These are phyloP conservation scores for Spiromastix sp. DNA, from an alignment of 2,329 filamentous ascomycete genomes.

Conservation along the genomic window DNA sequence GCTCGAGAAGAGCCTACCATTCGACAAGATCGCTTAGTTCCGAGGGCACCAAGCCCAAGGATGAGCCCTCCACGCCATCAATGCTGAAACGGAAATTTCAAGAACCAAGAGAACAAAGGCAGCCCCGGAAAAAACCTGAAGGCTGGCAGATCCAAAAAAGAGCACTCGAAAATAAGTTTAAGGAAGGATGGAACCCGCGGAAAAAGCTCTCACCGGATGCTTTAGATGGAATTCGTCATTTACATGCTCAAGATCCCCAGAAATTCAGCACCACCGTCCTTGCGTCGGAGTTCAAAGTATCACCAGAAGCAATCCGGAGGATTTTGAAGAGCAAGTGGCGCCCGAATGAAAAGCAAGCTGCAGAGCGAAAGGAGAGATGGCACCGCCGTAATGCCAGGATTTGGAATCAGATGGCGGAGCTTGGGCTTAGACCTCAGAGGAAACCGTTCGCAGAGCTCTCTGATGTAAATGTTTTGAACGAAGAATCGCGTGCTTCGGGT, in stretches of 20 bases:
- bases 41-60: too few relatives aligned
- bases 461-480: conserved; percentile 20
- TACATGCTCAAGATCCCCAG: conserved; percentile 67
- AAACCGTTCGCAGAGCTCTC: conserved; percentile 22
- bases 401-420: conserved; percentile 35
- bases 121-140: conserved; percentile 29
- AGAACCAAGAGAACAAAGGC: neutral
- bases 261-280: conserved; percentile 66
- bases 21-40: too few relatives aligned
- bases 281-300: conserved; percentile 72
- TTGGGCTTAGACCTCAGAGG: conserved; percentile 48
- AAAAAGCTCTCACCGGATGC: conserved; percentile 89
- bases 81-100: too few relatives aligned
- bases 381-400: conserved; percentile 35
- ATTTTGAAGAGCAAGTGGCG: conserved; percentile 57
- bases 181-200: conserved; percentile 64
- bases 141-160: conserved; percentile 68
- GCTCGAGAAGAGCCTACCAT: too few relatives aligned
- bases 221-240: conserved; percentile 73
- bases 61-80: too few relatives aligned
- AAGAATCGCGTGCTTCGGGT: conserved; percentile 5
- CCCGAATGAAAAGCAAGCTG: conserved; percentile 28
- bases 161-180: conserved; percentile 67
- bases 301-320: conserved; percentile 73
- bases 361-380: conserved; percentile 33